Percentiles rank a stretch among this genome's conserved stretches.
These are phyloP conservation scores for Volvox carteri DNA, from an alignment of 163 green algal genomes.

Conservation along the genomic window DNA sequence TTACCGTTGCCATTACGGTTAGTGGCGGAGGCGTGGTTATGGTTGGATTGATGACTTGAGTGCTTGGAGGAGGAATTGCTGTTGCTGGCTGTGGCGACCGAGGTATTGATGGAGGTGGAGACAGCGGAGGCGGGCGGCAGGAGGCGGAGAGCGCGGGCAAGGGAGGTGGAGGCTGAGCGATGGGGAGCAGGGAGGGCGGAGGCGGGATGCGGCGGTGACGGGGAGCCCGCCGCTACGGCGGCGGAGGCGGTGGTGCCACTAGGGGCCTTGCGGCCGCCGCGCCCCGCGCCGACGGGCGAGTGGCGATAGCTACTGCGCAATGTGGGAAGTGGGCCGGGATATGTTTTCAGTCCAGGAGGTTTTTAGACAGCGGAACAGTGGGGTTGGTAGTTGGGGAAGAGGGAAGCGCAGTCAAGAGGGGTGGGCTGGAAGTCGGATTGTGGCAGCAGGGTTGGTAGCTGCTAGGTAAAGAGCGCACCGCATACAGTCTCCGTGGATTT, in stretches of 20 bases:
- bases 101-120: background rate
- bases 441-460: no score
- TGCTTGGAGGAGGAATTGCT: background rate
- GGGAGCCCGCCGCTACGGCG: background rate
- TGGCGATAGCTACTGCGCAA: background rate
- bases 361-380: no score
- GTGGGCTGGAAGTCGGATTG: no score
- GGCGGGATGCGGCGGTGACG: background rate
- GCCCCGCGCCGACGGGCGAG: background rate
- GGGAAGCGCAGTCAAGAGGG: no score
- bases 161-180: background rate
- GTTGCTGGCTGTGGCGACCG: background rate
- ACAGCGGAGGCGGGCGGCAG: background rate
- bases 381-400: no score
- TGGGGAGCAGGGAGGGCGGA: background rate
- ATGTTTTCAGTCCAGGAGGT: no score
- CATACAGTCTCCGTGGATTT: no score
- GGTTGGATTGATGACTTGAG: background rate
- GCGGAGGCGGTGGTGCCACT: background rate
- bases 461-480: no score
- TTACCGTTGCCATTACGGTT: constrained; percentile 35
- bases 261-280: background rate
- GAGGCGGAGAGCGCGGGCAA: background rate
- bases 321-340: no score
- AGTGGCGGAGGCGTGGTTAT: background rate